Conservation (phyloP, 768 basidiomycete genomes). For the Mycena amicta region DNA sequence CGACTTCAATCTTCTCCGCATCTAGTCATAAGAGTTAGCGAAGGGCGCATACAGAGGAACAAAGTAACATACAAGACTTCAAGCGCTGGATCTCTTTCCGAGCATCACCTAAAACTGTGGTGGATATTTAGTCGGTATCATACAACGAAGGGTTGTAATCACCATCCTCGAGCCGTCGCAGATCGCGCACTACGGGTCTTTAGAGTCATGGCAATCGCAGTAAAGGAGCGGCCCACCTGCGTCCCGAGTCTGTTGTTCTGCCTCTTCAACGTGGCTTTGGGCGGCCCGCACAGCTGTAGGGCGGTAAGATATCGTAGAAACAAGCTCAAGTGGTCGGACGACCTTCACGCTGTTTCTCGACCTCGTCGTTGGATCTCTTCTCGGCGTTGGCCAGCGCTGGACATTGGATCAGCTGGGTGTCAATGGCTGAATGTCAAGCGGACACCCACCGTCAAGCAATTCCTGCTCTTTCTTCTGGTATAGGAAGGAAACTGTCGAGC, state of each 20-base stretch:
- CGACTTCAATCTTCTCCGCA: constrained; percentile 11
- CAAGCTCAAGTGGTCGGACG: not conserved
- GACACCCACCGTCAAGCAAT: constrained; percentile 12
- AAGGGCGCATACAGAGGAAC: not conserved
- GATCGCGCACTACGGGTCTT: constrained; percentile 13
- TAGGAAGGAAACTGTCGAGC: constrained; percentile 17
- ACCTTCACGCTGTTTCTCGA: constrained; percentile 23
- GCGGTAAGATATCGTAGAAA: not conserved
- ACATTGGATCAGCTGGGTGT: not conserved
- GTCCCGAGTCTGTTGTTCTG: constrained; percentile 17
- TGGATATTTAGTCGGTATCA: not conserved
- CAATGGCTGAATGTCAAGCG: not conserved
- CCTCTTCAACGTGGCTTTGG: constrained; percentile 20
- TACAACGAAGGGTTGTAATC: not conserved
- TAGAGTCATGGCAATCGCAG: not conserved
- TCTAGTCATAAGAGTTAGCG: constrained; percentile 5
- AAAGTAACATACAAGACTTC: constrained; percentile 5
- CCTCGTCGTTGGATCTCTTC: constrained; percentile 14
- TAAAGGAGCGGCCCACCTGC: constrained; percentile 5
- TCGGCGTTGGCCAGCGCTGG: constrained; percentile 17
- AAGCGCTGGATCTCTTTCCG: constrained; percentile 18
- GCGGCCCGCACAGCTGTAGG: constrained; percentile 15
- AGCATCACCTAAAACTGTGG: constrained; percentile 16
- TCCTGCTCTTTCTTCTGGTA: constrained; percentile 24
- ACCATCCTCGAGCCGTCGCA: constrained; percentile 19